These are phyloP conservation scores for Nasturtium officinale DNA, from an alignment of 345 rosid genomes.

Conservation along the genomic window DNA sequence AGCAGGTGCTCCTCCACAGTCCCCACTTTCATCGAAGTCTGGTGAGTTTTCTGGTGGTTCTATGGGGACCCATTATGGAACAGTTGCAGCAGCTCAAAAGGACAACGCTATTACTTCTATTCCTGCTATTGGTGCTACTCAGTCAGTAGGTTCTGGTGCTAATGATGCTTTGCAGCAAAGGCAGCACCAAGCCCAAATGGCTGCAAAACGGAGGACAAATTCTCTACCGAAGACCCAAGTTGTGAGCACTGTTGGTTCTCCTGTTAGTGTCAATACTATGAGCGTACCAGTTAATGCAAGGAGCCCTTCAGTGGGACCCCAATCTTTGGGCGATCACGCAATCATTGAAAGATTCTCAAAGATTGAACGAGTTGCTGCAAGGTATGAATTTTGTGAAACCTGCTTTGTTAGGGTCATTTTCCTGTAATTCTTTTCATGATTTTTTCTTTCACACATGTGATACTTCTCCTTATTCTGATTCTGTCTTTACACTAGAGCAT, in stretches of 20 bases:
- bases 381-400: conserved; percentile 50
- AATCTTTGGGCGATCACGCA: conserved; percentile 63
- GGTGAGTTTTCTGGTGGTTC: conserved; percentile 97
- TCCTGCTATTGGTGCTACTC: conserved; percentile 65
- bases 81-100: conserved; percentile 67
- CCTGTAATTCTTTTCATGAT: conserved; percentile 6
- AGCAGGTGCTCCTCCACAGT: conserved; percentile 76
- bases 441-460: conserved; percentile 24
- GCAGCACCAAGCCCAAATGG: conserved; percentile 66
- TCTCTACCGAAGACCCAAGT: conserved; percentile 74
- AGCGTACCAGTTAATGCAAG: conserved; percentile 63
- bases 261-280: conserved; percentile 84
- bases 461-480: conserved; percentile 21
- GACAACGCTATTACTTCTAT: conserved; percentile 74
- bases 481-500: conserved; percentile 26
- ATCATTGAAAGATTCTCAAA: conserved; percentile 81
- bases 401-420: conserved; percentile 17
- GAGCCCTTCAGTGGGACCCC: conserved; percentile 86
- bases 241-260: conserved; percentile 86
- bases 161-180: conserved; percentile 82
- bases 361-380: conserved; percentile 68
- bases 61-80: conserved; percentile 77
- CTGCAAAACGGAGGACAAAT: conserved; percentile 72
- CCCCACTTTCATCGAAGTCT: conserved; percentile 93
- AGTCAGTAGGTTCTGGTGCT: conserved; percentile 76